Conservation (phyloP, 108 stramenopile genomes). For the Skeletonema menzelii region DNA sequence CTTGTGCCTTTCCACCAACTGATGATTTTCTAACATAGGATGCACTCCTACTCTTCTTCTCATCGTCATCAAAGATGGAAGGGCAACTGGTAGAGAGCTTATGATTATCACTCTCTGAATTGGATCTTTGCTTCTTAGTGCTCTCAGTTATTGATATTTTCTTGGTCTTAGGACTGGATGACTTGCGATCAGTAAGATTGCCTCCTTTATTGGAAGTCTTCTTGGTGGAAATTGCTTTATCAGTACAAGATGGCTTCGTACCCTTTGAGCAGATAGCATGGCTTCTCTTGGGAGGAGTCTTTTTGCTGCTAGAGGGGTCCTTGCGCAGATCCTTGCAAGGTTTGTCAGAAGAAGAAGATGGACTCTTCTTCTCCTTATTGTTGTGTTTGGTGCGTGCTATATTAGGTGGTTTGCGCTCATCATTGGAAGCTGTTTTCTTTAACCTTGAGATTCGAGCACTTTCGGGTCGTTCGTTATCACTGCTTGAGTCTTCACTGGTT, state of each 20-base stretch:
- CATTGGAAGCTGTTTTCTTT: not conserved
- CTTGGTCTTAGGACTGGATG: not conserved
- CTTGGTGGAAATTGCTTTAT: not conserved
- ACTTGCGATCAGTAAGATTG: not conserved
- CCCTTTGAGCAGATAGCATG: not conserved
- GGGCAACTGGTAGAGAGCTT: not conserved
- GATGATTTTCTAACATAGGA: not conserved
- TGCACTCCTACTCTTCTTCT: not conserved
- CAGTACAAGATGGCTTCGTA: not conserved
- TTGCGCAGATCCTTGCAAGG: not conserved
- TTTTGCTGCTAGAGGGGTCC: constrained; percentile 1
- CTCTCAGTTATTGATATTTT: not conserved
- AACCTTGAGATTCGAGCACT: not conserved
- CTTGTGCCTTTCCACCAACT: not conserved
- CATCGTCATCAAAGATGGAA: not conserved
- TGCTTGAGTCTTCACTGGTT: constrained; percentile 20
- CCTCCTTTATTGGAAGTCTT: not conserved
- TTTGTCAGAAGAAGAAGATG: not conserved
- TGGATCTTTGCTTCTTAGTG: not conserved
- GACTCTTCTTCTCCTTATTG: not conserved
- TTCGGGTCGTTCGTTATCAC: constrained; percentile 1
- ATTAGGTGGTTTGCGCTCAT: not conserved
- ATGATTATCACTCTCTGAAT: not conserved
- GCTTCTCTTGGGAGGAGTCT: not conserved
- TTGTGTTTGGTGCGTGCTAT: not conserved